Base-by-base conservation (phyloP, 1,139 yeast genomes). In the Schwanniomyces etchellsii region DNA sequence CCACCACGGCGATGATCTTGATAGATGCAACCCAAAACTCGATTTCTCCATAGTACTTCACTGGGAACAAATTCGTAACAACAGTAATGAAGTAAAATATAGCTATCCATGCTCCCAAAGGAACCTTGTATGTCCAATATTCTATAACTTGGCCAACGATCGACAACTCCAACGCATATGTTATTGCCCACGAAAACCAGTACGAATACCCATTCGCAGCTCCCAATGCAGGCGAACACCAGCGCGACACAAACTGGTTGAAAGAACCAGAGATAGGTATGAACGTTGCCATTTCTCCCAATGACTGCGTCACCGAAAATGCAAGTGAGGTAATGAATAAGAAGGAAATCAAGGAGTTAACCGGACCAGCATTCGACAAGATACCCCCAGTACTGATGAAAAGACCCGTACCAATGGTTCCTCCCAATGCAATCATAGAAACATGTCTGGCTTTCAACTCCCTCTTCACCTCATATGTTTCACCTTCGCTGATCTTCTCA, bases 161-260 rank as follows among this genome's bases (percentile, higher is more conserved):
- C 11, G 89, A 80, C 35, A 85, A 63, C 57, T 85, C 95, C 37
- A 84, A 74, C 5, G 94, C 85, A 57, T 75, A 82, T 2, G 95
- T 82, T 41, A 81, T 78, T 33, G 86, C 85, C 91, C 93, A 84
- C 14, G 83, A 74, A 55, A 82, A 83, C 89, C 91, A 83, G 54
- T 85, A 86, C 59, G 77, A 69, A 75, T 85, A 84, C 34, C 91
- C 93, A 45, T 79, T 77, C 28, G 93, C 78, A 35, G 83, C 85
- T 39, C 94, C 93, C 35, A 81, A 60, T 6, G 88, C 75, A 17
- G 80, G 81, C 7, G 82, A 74, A 33, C 74, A 54, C 65, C 83
- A 83, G 48, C 88, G 60, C 32, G 81, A 64, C 18, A 62, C 60
- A 37, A 65, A 67, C 40, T 66, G 73, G 23, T 68, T 59, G 54